Conservation (phyloP, 768 basidiomycete genomes). For the Psilocybe subaeruginosa region DNA sequence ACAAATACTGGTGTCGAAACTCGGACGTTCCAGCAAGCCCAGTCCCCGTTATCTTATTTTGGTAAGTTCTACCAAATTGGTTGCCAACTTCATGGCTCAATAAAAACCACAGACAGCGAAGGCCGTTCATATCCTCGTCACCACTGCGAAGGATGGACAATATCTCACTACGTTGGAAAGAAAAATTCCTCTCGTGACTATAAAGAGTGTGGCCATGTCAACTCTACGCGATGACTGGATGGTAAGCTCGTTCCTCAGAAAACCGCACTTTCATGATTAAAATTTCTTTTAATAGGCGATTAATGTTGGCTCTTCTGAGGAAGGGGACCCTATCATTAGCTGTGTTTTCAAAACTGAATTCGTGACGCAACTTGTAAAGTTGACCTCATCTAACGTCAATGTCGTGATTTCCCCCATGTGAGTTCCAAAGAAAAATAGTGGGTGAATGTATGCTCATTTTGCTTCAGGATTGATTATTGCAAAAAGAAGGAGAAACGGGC, state of each 20-base stretch:
- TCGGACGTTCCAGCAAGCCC: slow-evolving; percentile 86
- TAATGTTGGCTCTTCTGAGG: slow-evolving; percentile 80
- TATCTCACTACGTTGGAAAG: slow-evolving; percentile 69
- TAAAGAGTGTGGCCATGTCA: slow-evolving; percentile 85
- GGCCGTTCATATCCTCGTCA: slow-evolving; percentile 79
- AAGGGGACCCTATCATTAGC: slow-evolving; percentile 92
- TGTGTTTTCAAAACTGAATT: slow-evolving; percentile 98
- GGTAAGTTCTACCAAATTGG: slow-evolving; percentile 52
- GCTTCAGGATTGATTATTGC: slow-evolving; percentile 76
- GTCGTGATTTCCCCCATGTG: slow-evolving; percentile 79
- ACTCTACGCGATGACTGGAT: slow-evolving; percentile 95
- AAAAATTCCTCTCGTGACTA: slow-evolving; percentile 88
- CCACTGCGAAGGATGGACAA: slow-evolving; percentile 62
- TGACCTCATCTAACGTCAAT: slow-evolving; percentile 77
- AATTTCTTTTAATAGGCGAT: slow-evolving; percentile 52
- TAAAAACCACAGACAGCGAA: slow-evolving; percentile 66
- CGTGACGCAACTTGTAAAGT: slow-evolving; percentile 74
- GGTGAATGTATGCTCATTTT: background rate
- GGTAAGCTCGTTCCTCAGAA: slow-evolving; percentile 43
- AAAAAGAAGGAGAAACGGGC: slow-evolving; percentile 98
- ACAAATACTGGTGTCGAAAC: slow-evolving; percentile 84
- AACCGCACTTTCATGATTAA: background rate
- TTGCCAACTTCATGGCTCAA: background rate
- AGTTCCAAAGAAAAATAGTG: slow-evolving; percentile 29
- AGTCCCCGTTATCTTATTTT: slow-evolving; percentile 90